Percentiles rank a stretch among this genome's conserved stretches.
These are phyloP conservation scores for Chamaecyparis obtusa DNA, from an alignment of 75 land plant species.

Conservation along the genomic window DNA sequence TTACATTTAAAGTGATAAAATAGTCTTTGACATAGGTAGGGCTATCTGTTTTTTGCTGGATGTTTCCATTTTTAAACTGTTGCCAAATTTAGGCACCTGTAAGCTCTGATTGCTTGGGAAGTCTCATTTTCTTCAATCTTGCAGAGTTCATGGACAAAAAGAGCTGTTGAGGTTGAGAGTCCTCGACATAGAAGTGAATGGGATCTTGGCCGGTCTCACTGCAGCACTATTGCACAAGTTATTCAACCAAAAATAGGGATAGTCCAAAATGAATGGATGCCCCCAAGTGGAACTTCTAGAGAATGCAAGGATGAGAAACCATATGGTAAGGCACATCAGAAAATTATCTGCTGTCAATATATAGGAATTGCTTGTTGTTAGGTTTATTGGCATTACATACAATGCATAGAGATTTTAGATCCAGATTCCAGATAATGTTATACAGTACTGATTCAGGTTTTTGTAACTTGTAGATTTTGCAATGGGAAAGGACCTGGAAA, in stretches of 20 bases:
- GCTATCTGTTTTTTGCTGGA: neutral
- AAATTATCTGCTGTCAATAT: neutral
- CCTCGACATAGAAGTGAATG: slow-evolving; percentile 30
- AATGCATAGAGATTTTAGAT: slow-evolving; percentile 1
- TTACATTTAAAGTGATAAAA: neutral
- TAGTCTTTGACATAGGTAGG: neutral
- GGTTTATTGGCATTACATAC: neutral
- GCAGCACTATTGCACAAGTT: slow-evolving; percentile 61
- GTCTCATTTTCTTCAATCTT: neutral
- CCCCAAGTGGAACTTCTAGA: slow-evolving; percentile 10
- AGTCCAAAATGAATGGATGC: slow-evolving; percentile 22
- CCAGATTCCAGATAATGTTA: neutral
- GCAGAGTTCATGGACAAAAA: slow-evolving; percentile 84
- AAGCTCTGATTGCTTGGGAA: neutral
- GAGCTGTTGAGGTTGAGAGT: slow-evolving; percentile 62
- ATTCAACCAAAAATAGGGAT: slow-evolving; percentile 38
- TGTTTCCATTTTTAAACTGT: neutral
- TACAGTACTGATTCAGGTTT: neutral
- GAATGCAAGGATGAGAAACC: slow-evolving; percentile 17
- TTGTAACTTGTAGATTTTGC: slow-evolving; percentile 19
- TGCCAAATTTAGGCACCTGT: neutral
- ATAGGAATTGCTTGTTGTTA: neutral
- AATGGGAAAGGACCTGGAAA: slow-evolving; percentile 46
- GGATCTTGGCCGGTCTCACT: slow-evolving; percentile 30
- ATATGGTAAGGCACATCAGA: slow-evolving; percentile 20